Evolutionary conservation across 768 basidiomycete genomes (phyloP).

Genomic region (Russula sp.): DNA sequence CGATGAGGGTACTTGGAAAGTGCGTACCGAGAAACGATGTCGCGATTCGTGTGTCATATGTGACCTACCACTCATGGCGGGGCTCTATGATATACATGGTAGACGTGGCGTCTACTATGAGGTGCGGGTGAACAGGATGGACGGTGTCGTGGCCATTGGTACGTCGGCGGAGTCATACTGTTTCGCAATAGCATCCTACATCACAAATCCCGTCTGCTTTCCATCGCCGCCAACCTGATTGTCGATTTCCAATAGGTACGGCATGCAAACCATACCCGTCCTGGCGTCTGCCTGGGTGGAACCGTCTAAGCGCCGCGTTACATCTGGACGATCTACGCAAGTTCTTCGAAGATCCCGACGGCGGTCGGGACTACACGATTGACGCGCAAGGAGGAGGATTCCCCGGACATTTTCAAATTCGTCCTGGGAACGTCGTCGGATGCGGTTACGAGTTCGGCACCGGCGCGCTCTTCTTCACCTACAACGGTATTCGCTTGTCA

Average conservation of each 20-base stretch:
- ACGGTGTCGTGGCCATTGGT: constrained; percentile 62
- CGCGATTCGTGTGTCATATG: constrained; percentile 55
- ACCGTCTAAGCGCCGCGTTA: constrained; percentile 59
- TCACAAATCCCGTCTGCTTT: background rate
- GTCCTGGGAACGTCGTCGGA: constrained; percentile 53
- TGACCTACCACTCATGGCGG: constrained; percentile 57
- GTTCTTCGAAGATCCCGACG: constrained; percentile 66
- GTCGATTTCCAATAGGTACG: constrained; percentile 45
- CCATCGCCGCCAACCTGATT: background rate
- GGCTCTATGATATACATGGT: constrained; percentile 54
- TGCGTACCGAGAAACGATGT: constrained; percentile 46
- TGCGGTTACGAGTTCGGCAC: constrained; percentile 60
- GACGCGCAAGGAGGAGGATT: background rate
- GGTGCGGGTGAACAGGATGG: constrained; percentile 53
- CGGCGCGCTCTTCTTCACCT: constrained; percentile 59
- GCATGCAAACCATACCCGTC: constrained; percentile 62
- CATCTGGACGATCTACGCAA: constrained; percentile 72
- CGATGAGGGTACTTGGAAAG: constrained; percentile 39
- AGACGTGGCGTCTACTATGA: constrained; percentile 65
- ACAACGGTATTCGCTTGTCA: constrained; percentile 55
- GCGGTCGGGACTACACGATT: constrained; percentile 55
- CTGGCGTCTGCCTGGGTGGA: constrained; percentile 71
- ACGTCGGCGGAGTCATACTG: constrained; percentile 16
- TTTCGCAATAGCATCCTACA: background rate
- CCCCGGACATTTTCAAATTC: constrained; percentile 35